Percentiles rank a stretch among this genome's conserved stretches.
Evolutionary conservation across 305 asterid species (phyloP).

Genomic region (Plantago coronopus): DNA sequence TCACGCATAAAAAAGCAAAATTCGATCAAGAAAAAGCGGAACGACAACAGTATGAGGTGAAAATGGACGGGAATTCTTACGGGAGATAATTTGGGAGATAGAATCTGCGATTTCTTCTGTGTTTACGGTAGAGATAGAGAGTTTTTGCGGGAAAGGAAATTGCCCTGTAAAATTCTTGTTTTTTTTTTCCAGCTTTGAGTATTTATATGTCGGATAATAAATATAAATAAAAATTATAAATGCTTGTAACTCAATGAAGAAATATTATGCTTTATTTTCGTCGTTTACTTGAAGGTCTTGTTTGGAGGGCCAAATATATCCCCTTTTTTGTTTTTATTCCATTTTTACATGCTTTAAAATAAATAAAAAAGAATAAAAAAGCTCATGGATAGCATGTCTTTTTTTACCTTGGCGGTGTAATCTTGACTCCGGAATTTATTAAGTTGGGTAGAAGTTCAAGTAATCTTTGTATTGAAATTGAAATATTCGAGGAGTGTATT

Average conservation of each 20-base stretch:
- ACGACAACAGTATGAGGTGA: background rate
- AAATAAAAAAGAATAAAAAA: too few relatives aligned
- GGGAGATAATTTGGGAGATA: slow-evolving; percentile 13
- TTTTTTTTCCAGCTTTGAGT: slow-evolving; percentile 15
- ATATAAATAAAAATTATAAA: background rate
- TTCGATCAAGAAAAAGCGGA: slow-evolving; percentile 9
- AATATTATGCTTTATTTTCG: slow-evolving; percentile 16
- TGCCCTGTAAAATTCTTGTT: slow-evolving; percentile 15
- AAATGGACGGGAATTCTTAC: slow-evolving; percentile 19
- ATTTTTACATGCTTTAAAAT: too few relatives aligned
- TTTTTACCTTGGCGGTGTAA: too few relatives aligned
- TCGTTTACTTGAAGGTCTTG: slow-evolving; percentile 22
- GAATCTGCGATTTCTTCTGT: slow-evolving; percentile 13
- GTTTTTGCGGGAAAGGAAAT: slow-evolving; percentile 34
- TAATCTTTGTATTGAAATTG: too few relatives aligned
- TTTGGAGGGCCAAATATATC: slow-evolving; percentile 9
- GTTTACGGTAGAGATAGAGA: slow-evolving; percentile 14
- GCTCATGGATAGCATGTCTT: too few relatives aligned
- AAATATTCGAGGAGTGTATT: too few relatives aligned
- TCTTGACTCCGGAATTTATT: too few relatives aligned
- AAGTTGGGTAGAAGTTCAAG: too few relatives aligned
- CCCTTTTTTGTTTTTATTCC: too few relatives aligned
- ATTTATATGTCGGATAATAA: slow-evolving; percentile 7
- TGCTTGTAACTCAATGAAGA: slow-evolving; percentile 4
- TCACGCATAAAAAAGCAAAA: slow-evolving; percentile 10